These are phyloP conservation scores for Biscogniauxia marginata DNA, from an alignment of 2,329 filamentous ascomycete genomes.

Conservation along the genomic window DNA sequence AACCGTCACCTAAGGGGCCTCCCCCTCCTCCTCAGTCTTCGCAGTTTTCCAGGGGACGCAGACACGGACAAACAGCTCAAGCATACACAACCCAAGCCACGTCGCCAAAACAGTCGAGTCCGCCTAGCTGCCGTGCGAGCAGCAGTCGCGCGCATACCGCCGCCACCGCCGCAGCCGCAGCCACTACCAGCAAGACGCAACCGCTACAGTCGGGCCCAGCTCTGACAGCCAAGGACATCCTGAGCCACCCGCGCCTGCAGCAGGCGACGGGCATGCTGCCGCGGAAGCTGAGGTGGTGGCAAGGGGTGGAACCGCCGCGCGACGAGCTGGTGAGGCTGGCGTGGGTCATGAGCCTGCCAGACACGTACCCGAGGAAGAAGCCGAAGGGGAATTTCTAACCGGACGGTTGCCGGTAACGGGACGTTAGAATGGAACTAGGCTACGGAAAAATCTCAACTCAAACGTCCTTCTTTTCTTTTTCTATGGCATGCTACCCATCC, in stretches of 20 bases:
- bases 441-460: too few species aligned
- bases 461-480: too few species aligned
- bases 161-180: too few species aligned
- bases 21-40: not conserved
- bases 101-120: not conserved
- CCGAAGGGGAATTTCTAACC: slow-evolving; percentile 20
- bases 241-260: slow-evolving; percentile 18
- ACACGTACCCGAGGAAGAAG: slow-evolving; percentile 20
- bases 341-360: slow-evolving; percentile 24
- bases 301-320: slow-evolving; percentile 11
- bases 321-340: slow-evolving; percentile 20
- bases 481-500: too few species aligned
- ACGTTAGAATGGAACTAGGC: not conserved
- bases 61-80: not conserved
- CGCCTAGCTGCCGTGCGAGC: not conserved
- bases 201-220: slow-evolving; percentile 2
- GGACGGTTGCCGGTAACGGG: not conserved
- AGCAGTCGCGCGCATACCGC: not conserved
- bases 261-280: slow-evolving; percentile 26
- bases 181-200: not conserved
- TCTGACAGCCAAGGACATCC: slow-evolving; percentile 14
- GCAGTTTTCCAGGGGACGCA: not conserved
- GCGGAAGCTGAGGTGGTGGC: slow-evolving; percentile 14
- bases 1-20: too few species aligned
- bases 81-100: too few species aligned